A percentile compares a stretch with the other conserved stretches of the same genome.
Conservation (phyloP, 1,139 yeast genomes). For the Debaryomyces nepalensis region DNA sequence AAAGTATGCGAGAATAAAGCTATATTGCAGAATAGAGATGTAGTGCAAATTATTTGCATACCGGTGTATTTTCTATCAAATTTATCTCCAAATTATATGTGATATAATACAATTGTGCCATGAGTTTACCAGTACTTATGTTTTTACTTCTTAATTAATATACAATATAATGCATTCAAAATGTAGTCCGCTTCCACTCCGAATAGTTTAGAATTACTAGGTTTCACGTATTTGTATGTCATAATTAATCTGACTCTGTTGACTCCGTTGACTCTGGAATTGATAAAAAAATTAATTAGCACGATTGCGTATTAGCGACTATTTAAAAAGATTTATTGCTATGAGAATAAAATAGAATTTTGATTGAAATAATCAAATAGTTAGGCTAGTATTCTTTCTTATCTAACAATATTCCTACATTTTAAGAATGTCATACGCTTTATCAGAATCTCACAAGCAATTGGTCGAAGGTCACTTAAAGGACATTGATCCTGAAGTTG, state of each 20-base stretch:
- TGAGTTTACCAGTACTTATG: conserved; percentile 5
- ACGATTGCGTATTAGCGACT: conserved; percentile 8
- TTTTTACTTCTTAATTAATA: conserved; percentile 10
- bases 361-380: no score
- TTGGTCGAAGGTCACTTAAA: conserved; percentile 70
- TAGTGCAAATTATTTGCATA: conserved; percentile 1
- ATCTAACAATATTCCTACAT: conserved; percentile 1
- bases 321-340: conserved; percentile 2
- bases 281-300: conserved; percentile 9
- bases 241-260: not conserved
- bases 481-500: conserved; percentile 85
- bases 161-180: conserved; percentile 3
- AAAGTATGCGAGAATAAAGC: conserved; percentile 7
- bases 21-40: conserved; percentile 5
- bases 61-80: not conserved
- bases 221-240: not conserved
- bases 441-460: conserved; percentile 67
- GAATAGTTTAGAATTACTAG: no score
- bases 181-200: not conserved
- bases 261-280: conserved; percentile 12
- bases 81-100: not conserved
- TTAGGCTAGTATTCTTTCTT: not conserved
- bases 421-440: conserved; percentile 54
- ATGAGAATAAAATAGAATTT: not conserved
- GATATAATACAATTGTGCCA: not conserved